Evolutionary conservation across 148 eudicot genomes (phyloP).

Genomic region (Silene conica): DNA sequence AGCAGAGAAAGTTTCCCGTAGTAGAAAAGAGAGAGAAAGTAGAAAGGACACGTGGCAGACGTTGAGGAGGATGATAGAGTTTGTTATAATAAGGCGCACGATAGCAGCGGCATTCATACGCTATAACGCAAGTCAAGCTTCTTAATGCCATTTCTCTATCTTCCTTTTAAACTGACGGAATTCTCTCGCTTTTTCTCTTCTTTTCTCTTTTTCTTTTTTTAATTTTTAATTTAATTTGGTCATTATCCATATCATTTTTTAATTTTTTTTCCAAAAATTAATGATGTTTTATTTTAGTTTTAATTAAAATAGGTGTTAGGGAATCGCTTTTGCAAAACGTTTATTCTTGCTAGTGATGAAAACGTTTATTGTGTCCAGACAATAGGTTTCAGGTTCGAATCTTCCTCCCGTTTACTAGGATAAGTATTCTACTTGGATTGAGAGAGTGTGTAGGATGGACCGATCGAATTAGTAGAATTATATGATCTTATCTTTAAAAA

Average conservation of each 20-base stretch:
- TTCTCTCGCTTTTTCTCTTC: slow-evolving; percentile 8
- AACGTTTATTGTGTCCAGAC: too few species aligned
- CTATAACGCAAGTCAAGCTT: slow-evolving; percentile 12
- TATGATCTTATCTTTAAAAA: too few species aligned
- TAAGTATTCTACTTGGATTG: too few species aligned
- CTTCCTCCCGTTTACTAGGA: too few species aligned
- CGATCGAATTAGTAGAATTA: too few species aligned
- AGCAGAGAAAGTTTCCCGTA: background rate
- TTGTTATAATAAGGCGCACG: slow-evolving; percentile 26
- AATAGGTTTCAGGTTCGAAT: too few species aligned
- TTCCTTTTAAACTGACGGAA: background rate
- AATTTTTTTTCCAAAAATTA: too few species aligned
- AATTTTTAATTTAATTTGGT: background rate
- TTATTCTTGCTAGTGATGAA: too few species aligned
- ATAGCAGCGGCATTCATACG: slow-evolving; percentile 37
- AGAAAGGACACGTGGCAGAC: slow-evolving; percentile 13
- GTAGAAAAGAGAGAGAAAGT: background rate
- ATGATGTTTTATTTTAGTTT: too few species aligned
- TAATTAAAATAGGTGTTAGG: too few species aligned
- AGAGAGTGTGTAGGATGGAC: too few species aligned
- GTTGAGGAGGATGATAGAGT: slow-evolving; percentile 30
- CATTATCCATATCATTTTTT: background rate
- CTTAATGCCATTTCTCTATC: slow-evolving; percentile 24
- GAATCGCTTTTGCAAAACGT: too few species aligned
- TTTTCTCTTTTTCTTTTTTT: background rate